Evolutionary conservation across 2,329 filamentous ascomycete species (phyloP).

Genomic region (Ceratocystis colombiana): DNA sequence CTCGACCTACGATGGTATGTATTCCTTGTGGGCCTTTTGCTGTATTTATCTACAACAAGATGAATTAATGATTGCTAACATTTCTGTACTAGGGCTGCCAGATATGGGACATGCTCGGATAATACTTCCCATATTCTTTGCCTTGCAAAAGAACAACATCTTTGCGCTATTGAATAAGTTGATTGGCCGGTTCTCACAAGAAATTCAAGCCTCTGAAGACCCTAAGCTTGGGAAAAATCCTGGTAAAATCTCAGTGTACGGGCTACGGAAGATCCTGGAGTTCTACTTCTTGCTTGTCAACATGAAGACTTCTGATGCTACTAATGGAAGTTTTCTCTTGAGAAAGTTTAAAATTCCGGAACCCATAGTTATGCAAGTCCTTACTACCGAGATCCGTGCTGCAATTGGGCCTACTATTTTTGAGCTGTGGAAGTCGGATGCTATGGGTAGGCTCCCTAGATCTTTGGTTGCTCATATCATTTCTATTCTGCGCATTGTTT

Average conservation of each 20-base stretch:
- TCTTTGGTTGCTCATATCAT: slow-evolving; percentile 19
- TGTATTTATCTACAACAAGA: slow-evolving; percentile 28
- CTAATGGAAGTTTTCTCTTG: slow-evolving; percentile 19
- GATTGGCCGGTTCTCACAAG: slow-evolving; percentile 55
- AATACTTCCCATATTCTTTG: slow-evolving; percentile 67
- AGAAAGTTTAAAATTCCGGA: background rate
- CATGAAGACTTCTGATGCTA: slow-evolving; percentile 19
- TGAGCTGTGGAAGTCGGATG: slow-evolving; percentile 73
- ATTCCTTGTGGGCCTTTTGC: slow-evolving; percentile 33
- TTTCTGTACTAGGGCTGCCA: slow-evolving; percentile 14
- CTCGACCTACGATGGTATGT: slow-evolving; percentile 60
- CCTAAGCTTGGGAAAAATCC: slow-evolving; percentile 38
- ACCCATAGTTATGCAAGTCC: slow-evolving; percentile 50
- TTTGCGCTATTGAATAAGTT: slow-evolving; percentile 64
- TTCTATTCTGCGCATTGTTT: slow-evolving; percentile 18
- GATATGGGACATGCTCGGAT: slow-evolving; percentile 42
- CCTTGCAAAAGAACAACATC: slow-evolving; percentile 74
- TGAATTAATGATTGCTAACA: slow-evolving; percentile 4
- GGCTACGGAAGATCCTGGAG: slow-evolving; percentile 72
- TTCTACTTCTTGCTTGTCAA: slow-evolving; percentile 46
- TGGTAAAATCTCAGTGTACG: slow-evolving; percentile 43
- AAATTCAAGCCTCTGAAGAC: slow-evolving; percentile 33
- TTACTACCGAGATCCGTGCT: slow-evolving; percentile 76
- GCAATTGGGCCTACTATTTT: slow-evolving; percentile 66
- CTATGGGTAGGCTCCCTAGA: slow-evolving; percentile 65